Evolutionary conservation across 2,329 filamentous ascomycete species (phyloP).

Genomic region (Alternaria infectoria): DNA sequence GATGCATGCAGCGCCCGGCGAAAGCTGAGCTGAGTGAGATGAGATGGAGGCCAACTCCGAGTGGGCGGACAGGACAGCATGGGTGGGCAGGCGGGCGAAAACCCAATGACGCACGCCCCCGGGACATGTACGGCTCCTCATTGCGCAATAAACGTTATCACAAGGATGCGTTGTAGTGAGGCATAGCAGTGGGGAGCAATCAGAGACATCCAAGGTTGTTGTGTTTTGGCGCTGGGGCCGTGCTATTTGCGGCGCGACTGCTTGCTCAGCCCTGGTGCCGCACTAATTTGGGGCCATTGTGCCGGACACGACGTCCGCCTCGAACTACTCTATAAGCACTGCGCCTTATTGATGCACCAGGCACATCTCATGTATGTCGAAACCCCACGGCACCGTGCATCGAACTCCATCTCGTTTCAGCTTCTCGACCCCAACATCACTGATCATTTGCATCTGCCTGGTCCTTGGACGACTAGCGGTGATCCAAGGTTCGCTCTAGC

Average conservation of each 20-base stretch:
- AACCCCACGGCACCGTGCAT: neutral
- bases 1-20: slow-evolving; percentile 7
- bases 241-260: slow-evolving; percentile 8
- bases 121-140: neutral
- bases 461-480: neutral
- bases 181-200: neutral
- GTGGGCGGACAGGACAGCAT: neutral
- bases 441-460: neutral
- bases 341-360: neutral
- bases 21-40: slow-evolving; percentile 15
- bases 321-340: neutral
- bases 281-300: slow-evolving; percentile 1
- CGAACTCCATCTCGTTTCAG: neutral
- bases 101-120: neutral
- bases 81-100: neutral
- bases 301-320: neutral
- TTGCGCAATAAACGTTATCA: neutral
- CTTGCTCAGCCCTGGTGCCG: slow-evolving; percentile 4
- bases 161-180: neutral
- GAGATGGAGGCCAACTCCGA: slow-evolving; percentile 4
- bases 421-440: neutral
- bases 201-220: neutral
- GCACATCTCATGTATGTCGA: neutral
- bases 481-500: neutral
- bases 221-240: slow-evolving; percentile 5